Conservation (phyloP, 345 rosid genomes). For the Hibiscus syriacus region DNA sequence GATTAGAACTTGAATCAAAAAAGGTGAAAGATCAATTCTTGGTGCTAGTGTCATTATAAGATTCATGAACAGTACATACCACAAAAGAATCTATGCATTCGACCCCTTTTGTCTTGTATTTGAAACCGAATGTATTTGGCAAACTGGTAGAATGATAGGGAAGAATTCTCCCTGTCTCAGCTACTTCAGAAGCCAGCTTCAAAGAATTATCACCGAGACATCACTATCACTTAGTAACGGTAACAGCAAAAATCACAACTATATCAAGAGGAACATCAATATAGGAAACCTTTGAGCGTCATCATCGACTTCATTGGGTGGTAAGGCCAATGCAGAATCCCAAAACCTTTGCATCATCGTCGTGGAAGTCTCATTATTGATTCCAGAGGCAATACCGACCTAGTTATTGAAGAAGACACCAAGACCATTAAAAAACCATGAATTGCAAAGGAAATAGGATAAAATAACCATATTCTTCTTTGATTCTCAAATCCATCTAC, state of each 20-base stretch:
- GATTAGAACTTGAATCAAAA: not conserved
- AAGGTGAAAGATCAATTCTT: not conserved
- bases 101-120: conserved; percentile 77
- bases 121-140: conserved; percentile 56
- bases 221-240: conserved; percentile 15
- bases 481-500: conserved; percentile 1
- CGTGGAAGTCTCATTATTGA: conserved; percentile 65
- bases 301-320: conserved; percentile 77
- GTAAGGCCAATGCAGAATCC: conserved; percentile 90
- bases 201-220: conserved; percentile 73
- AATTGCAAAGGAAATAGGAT: not conserved
- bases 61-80: conserved; percentile 32
- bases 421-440: not conserved
- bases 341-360: conserved; percentile 98
- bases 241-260: conserved; percentile 10
- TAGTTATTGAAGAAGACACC: conserved; percentile 21
- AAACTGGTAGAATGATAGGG: conserved; percentile 33
- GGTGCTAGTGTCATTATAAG: not conserved
- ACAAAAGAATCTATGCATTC: conserved; percentile 94
- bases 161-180: conserved; percentile 57
- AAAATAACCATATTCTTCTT: not conserved
- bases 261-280: conserved; percentile 5
- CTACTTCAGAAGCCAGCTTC: conserved; percentile 72
- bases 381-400: conserved; percentile 75
- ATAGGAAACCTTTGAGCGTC: conserved; percentile 62